Evolutionary conservation across 2,329 filamentous ascomycete genomes (phyloP), one percentile per base, ranked within the genome.

Genomic region (Aspergillus caelatus): DNA sequence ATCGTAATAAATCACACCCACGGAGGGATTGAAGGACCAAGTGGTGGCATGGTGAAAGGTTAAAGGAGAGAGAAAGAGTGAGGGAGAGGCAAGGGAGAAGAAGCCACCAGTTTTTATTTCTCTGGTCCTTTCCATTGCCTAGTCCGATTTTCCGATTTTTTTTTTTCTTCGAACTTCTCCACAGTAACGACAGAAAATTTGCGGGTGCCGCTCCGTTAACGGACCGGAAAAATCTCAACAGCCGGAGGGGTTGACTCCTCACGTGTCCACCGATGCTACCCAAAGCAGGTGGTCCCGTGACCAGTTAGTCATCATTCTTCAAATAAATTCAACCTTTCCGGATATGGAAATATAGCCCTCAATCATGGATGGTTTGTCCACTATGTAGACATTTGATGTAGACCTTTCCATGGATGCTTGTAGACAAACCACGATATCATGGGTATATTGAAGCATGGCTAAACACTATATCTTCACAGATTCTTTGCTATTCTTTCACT

Each of bases 21-120:
- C 68, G 67, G 67, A 68, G 68, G 67, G 62, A 68, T 66, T 41
- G 59, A 65, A 67, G 48, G 63, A 60, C 48, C 62, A 63, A 61
- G 43, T 63, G 65, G 68, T 62, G 48, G 63, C 69, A 71, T 71
- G 68, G 68, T 67, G 66, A 67, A 60, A 70, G 68, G 66, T 68
- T 70, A 66, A 64, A 58, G 50, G 48, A 55, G 63, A 67, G 58
- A 50, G 57, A 67, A 59, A 41, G 62, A 60, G 64, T 61, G 62
- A 60, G 60, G 58, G 61, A 50, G 61, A 63, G 55, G 52, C 55
- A 54, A 39, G 52, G 52, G 52, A 26, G 21, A 28, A 55, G 28
- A 50, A 48, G 23, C 48, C 48, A n/a, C 48, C 26, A 32, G 39
- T 11, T 48, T 48, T 48, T 52, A 52, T 34, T 52, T 32, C 48